Evolutionary conservation across 192 early-diverging fungal species (phyloP).

Genomic region (Coemansia furcata): DNA sequence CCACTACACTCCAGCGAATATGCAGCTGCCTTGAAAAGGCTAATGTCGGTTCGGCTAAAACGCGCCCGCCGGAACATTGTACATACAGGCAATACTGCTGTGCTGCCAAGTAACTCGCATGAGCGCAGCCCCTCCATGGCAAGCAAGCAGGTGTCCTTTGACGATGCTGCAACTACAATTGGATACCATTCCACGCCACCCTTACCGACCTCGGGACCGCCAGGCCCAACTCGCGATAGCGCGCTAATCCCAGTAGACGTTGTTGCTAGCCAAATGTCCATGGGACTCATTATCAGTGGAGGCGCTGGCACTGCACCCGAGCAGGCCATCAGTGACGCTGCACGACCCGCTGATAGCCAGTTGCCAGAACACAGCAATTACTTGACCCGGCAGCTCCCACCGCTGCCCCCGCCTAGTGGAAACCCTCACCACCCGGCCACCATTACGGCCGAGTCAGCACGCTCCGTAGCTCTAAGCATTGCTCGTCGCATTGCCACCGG

Average conservation of each 20-base stretch:
- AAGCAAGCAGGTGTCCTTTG: constrained; percentile 9
- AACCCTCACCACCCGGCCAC: not conserved
- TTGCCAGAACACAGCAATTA: constrained; percentile 10
- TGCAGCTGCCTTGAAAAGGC: constrained; percentile 20
- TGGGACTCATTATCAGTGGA: not conserved
- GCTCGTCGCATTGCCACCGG: constrained; percentile 12
- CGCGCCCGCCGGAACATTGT: constrained; percentile 6
- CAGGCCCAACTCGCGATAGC: constrained; percentile 6
- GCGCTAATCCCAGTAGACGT: constrained; percentile 2
- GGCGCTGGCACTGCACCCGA: not conserved
- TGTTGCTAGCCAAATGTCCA: not conserved
- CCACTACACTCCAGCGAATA: constrained; percentile 33
- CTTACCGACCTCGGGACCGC: not conserved
- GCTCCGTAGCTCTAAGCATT: constrained; percentile 7
- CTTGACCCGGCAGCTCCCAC: constrained; percentile 20
- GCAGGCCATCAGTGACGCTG: not conserved
- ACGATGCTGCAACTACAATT: not conserved
- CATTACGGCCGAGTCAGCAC: not conserved
- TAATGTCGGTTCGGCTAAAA: constrained; percentile 26
- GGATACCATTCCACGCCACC: not conserved
- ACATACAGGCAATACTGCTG: not conserved
- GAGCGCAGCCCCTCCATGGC: constrained; percentile 2
- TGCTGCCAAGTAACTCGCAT: not conserved
- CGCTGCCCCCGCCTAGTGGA: constrained; percentile 4
- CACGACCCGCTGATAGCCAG: not conserved